These are phyloP conservation scores for Talaromyces marneffei DNA, from an alignment of 2,329 filamentous ascomycete genomes.

Conservation along the genomic window DNA sequence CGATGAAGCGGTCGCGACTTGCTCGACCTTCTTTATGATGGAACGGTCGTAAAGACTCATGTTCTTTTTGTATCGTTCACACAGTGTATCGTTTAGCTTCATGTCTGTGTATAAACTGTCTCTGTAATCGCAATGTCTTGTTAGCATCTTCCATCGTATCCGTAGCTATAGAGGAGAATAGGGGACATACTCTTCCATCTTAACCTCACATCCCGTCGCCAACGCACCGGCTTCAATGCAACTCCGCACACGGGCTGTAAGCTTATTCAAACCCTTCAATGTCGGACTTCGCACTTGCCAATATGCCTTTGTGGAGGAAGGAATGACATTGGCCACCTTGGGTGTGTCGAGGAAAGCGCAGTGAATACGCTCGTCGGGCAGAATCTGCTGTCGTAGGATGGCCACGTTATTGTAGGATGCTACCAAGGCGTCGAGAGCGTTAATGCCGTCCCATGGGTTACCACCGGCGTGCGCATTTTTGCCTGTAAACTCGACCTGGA, in stretches of 20 bases:
- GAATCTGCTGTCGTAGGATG: conserved; percentile 52
- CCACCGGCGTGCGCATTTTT: conserved; percentile 53
- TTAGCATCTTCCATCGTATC: conserved; percentile 2
- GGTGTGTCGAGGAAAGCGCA: conserved; percentile 52
- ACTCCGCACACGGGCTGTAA: conserved; percentile 26
- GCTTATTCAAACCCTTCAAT: conserved; percentile 33
- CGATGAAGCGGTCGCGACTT: conserved; percentile 40
- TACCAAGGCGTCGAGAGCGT: conserved; percentile 54
- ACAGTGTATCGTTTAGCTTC: conserved; percentile 42
- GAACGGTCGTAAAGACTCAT: conserved; percentile 31
- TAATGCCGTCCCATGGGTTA: conserved; percentile 55
- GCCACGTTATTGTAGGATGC: conserved; percentile 43
- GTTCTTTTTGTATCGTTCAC: conserved; percentile 39
- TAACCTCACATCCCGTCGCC: conserved; percentile 30
- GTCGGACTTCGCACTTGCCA: conserved; percentile 45
- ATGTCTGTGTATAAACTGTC: conserved; percentile 40
- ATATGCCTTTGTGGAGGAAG: conserved; percentile 43
- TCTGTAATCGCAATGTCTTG: not conserved
- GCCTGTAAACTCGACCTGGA: conserved; percentile 40
- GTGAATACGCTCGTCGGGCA: conserved; percentile 49
- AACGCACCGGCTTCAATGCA: conserved; percentile 34
- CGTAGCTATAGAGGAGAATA: conserved; percentile 5
- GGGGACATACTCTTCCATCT: conserved; percentile 24
- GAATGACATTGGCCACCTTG: conserved; percentile 52
- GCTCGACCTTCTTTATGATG: conserved; percentile 33